These are phyloP conservation scores for Caryopteris hybrid DNA, from an alignment of 305 asterid genomes.

Conservation along the genomic window DNA sequence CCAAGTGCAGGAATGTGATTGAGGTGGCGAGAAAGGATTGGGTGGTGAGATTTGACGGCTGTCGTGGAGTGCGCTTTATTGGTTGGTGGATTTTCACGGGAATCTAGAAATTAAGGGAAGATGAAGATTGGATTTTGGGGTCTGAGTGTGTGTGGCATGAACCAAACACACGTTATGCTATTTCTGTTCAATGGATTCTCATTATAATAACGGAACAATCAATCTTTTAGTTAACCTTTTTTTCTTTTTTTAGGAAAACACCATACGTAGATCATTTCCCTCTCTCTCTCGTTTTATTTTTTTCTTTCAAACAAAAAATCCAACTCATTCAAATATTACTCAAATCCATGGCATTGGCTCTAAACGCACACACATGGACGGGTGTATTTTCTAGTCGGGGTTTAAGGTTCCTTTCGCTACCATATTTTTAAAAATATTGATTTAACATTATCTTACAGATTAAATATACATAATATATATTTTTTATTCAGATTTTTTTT, in stretches of 20 bases:
- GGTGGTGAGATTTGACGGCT: constrained; percentile 31
- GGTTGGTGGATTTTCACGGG: constrained; percentile 54
- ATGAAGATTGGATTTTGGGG: constrained; percentile 25
- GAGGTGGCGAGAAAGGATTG: constrained; percentile 32
- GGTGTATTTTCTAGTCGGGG: constrained; percentile 19
- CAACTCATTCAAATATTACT: background rate
- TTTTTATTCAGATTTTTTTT: too few relatives aligned
- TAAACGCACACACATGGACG: background rate
- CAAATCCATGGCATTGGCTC: background rate
- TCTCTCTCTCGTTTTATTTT: background rate
- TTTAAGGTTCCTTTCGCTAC: constrained; percentile 18
- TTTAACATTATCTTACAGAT: background rate
- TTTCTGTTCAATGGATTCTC: constrained; percentile 33
- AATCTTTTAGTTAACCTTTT: too few relatives aligned
- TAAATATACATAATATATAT: background rate
- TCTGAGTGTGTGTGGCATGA: constrained; percentile 36
- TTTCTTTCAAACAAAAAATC: background rate
- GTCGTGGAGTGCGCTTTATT: constrained; percentile 50
- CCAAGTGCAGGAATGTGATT: constrained; percentile 25
- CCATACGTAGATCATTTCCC: background rate
- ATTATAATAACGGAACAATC: constrained; percentile 15
- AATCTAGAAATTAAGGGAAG: constrained; percentile 32
- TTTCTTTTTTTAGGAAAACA: too few relatives aligned
- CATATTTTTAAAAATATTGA: constrained; percentile 22
- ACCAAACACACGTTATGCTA: constrained; percentile 33